Base-by-base conservation (phyloP, 2,329 filamentous ascomycete genomes). In the Curvularia eragrostidis region DNA sequence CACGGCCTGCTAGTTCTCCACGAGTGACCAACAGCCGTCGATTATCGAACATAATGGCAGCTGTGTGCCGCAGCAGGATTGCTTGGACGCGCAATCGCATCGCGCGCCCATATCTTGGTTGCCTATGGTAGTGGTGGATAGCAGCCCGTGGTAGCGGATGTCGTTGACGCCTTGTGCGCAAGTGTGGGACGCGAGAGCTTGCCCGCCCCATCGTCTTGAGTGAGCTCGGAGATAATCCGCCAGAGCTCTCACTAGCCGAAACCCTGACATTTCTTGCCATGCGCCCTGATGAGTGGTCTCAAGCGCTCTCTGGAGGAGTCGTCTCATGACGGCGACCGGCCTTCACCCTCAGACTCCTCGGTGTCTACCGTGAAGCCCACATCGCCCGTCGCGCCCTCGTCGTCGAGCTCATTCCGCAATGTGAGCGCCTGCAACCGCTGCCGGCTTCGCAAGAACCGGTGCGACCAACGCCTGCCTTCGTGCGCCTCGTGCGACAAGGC, bases 401-500 rank as follows among this genome's bases (percentile, higher is more conserved):
- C 74, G 41, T 77, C 76, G 59, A 62, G 43, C 60, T 75, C 76
- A 46, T 79, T 79, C 66, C 77, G 77, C 65, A 79, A 79, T 76
- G 94, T 98, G 64, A 96, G 91, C 76, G 94, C 94, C 55, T 98
- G 94, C 79, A 97, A 97, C 80, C 70, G 70, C 59, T 98, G 94
- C 77, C 87, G 94, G 44, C 80, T 96, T 75, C 87, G 94, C 71
- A 98, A 98, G 82, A 98, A 97, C 75, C 85, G 93, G 52, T 98
- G 94, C 78, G 94, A 98, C 78, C 94, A 97, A 83, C 89, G 90
- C 64, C 84, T 98, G 61, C 94, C 94, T 8, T 91, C 91, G 69
- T 98, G 94, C 76, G 89, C 91, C 41, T 91, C 91, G 67, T 98
- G 94, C 78, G 92, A 93, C 75, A 97, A 97, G 80, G 93, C 91